Conservation (phyloP, 192 early-diverging fungal species). For the Coemansia sp. region DNA sequence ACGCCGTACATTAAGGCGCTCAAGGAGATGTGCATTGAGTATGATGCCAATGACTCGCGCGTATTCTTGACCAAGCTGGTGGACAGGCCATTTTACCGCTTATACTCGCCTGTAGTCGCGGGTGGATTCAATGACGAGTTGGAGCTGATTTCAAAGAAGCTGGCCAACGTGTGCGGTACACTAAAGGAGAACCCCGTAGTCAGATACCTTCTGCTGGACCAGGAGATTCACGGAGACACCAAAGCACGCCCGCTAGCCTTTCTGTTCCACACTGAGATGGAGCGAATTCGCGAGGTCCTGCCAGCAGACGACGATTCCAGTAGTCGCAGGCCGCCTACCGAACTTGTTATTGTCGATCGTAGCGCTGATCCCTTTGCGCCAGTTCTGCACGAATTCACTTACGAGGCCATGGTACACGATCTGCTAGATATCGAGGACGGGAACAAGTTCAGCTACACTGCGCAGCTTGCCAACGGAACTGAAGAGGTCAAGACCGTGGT, state of each 20-base stretch:
- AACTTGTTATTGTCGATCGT: conserved; percentile 90
- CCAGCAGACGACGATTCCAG: conserved; percentile 43
- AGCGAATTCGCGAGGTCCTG: conserved; percentile 72
- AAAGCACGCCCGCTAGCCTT: conserved; percentile 80
- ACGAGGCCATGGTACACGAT: conserved; percentile 98
- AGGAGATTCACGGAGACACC: conserved; percentile 63
- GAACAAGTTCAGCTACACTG: conserved; percentile 47
- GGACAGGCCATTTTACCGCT: conserved; percentile 51
- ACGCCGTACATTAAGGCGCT: conserved; percentile 49
- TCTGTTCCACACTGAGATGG: conserved; percentile 83
- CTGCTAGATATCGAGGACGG: conserved; percentile 67
- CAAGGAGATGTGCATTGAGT: conserved; percentile 59
- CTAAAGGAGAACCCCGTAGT: conserved; percentile 93
- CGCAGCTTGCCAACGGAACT: conserved; percentile 43
- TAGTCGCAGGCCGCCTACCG: conserved; percentile 60
- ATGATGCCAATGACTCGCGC: conserved; percentile 37
- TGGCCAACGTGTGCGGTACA: conserved; percentile 85
- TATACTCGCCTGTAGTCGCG: conserved; percentile 56
- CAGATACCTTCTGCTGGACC: conserved; percentile 84
- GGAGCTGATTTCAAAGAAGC: conserved; percentile 62
- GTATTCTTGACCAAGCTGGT: conserved; percentile 51
- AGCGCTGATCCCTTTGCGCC: conserved; percentile 89
- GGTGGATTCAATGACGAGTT: conserved; percentile 51
- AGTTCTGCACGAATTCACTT: conserved; percentile 97
- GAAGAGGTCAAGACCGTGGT: conserved; percentile 40